Evolutionary conservation across 805 yeast genomes (phyloP).

Genomic region (Candida loeiensis): DNA sequence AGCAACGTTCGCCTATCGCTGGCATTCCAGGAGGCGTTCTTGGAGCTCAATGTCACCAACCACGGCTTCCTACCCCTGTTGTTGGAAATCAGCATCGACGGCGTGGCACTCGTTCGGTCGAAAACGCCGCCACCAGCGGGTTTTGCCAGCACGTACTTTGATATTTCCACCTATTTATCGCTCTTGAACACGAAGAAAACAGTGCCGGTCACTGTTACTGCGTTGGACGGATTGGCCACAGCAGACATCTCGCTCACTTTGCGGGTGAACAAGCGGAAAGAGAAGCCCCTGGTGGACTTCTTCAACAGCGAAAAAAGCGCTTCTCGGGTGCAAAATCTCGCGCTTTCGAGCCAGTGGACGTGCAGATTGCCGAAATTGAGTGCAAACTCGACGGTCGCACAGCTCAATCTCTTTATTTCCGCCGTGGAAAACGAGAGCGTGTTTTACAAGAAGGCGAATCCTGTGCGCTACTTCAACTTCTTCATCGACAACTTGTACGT

Average conservation of each 20-base stretch:
- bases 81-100: slow-evolving; percentile 5
- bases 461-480: slow-evolving; percentile 23
- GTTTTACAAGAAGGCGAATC: slow-evolving; percentile 18
- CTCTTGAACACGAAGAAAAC: slow-evolving; percentile 5
- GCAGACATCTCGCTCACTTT: slow-evolving; percentile 4
- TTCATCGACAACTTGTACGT: slow-evolving; percentile 20
- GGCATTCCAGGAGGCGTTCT: slow-evolving; percentile 7
- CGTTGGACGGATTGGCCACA: slow-evolving; percentile 4
- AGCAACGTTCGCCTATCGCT: slow-evolving; percentile 3
- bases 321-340: background rate
- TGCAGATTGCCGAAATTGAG: slow-evolving; percentile 2
- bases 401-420: slow-evolving; percentile 23
- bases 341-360: slow-evolving; percentile 3
- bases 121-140: slow-evolving; percentile 6
- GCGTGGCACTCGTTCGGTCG: slow-evolving; percentile 4
- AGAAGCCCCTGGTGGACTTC: slow-evolving; percentile 8
- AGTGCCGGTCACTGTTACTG: slow-evolving; percentile 3
- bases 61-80: slow-evolving; percentile 5
- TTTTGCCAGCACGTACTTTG: slow-evolving; percentile 3
- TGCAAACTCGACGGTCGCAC: slow-evolving; percentile 22
- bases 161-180: slow-evolving; percentile 4
- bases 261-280: slow-evolving; percentile 5
- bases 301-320: slow-evolving; percentile 7
- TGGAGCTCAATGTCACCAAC: slow-evolving; percentile 7
- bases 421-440: slow-evolving; percentile 20